Conservation (phyloP, 2,329 filamentous ascomycete species). For the Pseudogymnoascus sp. region DNA sequence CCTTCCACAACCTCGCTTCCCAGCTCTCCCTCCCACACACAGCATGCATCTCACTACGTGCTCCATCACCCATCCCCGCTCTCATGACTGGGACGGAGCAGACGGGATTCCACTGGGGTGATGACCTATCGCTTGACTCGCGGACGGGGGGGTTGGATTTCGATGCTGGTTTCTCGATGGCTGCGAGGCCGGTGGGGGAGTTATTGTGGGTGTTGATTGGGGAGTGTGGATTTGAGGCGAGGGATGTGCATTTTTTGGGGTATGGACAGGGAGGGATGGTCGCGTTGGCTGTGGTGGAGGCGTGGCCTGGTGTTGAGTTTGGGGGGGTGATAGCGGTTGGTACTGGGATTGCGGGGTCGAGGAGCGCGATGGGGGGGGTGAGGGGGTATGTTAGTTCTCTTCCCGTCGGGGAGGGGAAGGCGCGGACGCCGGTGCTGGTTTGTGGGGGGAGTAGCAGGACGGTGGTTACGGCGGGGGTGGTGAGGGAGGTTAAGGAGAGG, state of each 20-base stretch:
- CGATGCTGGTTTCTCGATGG: slow-evolving; percentile 43
- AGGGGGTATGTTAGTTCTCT: slow-evolving; percentile 26
- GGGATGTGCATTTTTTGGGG: slow-evolving; percentile 46
- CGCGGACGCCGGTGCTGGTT: slow-evolving; percentile 55
- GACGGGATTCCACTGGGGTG: slow-evolving; percentile 48
- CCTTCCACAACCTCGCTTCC: slow-evolving; percentile 50
- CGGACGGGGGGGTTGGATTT: slow-evolving; percentile 43
- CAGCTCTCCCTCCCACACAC: slow-evolving; percentile 59
- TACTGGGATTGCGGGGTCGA: slow-evolving; percentile 46
- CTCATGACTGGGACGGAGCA: slow-evolving; percentile 25
- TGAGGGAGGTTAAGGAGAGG: slow-evolving; percentile 54
- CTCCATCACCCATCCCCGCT: slow-evolving; percentile 51
- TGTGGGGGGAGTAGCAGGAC: slow-evolving; percentile 46
- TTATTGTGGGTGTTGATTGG: slow-evolving; percentile 38
- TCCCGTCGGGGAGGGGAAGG: slow-evolving; percentile 40
- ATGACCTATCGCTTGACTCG: slow-evolving; percentile 49
- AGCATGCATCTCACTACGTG: slow-evolving; percentile 52
- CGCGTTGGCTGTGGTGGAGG: slow-evolving; percentile 35
- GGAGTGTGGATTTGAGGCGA: slow-evolving; percentile 40
- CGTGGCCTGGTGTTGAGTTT: slow-evolving; percentile 32
- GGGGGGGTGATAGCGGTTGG: slow-evolving; percentile 58
- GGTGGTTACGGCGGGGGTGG: slow-evolving; percentile 53
- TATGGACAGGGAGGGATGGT: slow-evolving; percentile 52
- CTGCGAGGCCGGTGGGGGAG: slow-evolving; percentile 35
- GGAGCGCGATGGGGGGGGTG: slow-evolving; percentile 33